Evolutionary conservation across 805 yeast genomes (phyloP).

Genomic region (Hanseniaspora nectarophila): DNA sequence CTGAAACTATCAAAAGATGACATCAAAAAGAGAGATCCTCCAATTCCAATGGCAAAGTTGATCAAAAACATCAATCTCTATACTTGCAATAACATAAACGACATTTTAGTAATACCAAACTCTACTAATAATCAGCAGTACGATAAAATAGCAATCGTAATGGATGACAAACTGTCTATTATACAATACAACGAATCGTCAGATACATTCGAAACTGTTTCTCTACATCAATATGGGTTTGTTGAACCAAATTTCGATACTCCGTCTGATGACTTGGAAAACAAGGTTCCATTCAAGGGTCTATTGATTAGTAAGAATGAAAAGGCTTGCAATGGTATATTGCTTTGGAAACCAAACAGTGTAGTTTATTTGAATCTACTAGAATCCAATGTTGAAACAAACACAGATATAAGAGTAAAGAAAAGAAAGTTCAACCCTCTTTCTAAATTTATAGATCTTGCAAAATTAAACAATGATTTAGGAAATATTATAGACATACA

Average conservation of each 20-base stretch:
- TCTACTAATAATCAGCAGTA: background rate
- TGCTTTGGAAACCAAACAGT: slow-evolving; percentile 35
- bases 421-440: slow-evolving; percentile 14
- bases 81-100: slow-evolving; percentile 7
- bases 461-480: slow-evolving; percentile 45
- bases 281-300: slow-evolving; percentile 19
- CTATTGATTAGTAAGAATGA: slow-evolving; percentile 33
- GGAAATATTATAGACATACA: slow-evolving; percentile 56
- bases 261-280: slow-evolving; percentile 30
- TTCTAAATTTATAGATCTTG: slow-evolving; percentile 50
- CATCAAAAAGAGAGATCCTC: slow-evolving; percentile 21
- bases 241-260: slow-evolving; percentile 44
- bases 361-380: slow-evolving; percentile 13
- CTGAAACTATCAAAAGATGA: background rate
- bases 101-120: slow-evolving; percentile 4
- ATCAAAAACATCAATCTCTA: slow-evolving; percentile 45
- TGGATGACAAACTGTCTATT: slow-evolving; percentile 59
- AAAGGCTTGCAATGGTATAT: slow-evolving; percentile 49
- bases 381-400: slow-evolving; percentile 18
- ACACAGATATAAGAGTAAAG: slow-evolving; percentile 10
- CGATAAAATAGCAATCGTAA: slow-evolving; percentile 9
- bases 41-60: slow-evolving; percentile 29
- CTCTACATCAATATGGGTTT: slow-evolving; percentile 73
- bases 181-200: slow-evolving; percentile 52
- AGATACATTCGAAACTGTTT: slow-evolving; percentile 53